Conservation (phyloP, 1,284 basidiomycete species). For the Cryptococcus sp. region DNA sequence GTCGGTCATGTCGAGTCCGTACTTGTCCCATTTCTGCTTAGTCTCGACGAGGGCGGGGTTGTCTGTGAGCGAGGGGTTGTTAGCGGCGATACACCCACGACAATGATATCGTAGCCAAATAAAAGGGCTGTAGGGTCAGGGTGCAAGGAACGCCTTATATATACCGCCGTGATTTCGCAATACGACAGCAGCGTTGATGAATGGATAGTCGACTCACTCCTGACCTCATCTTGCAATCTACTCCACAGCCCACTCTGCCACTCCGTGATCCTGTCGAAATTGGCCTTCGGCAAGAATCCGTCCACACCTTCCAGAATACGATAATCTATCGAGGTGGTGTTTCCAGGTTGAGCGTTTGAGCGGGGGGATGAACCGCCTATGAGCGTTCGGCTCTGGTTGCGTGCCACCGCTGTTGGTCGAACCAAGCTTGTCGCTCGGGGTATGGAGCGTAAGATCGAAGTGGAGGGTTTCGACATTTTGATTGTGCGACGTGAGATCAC, state of each 20-base stretch:
- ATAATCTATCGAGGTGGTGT: slow-evolving; percentile 38
- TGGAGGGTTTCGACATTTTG: too few species aligned
- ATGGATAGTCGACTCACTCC: slow-evolving; percentile 38
- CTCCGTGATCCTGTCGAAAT: slow-evolving; percentile 42
- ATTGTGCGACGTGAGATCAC: too few species aligned
- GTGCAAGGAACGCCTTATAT: background rate
- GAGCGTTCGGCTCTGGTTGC: too few species aligned
- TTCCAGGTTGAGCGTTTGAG: background rate
- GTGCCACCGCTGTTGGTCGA: too few species aligned
- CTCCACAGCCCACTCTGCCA: slow-evolving; percentile 52
- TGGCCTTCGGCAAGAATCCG: slow-evolving; percentile 40
- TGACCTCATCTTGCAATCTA: slow-evolving; percentile 47
- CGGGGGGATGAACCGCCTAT: too few species aligned
- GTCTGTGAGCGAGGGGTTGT: slow-evolving; percentile 18
- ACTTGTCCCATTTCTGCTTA: slow-evolving; percentile 48
- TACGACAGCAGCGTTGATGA: too few species aligned
- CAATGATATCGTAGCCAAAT: too few species aligned
- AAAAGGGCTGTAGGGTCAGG: too few species aligned
- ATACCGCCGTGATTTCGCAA: background rate
- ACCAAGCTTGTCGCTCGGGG: too few species aligned
- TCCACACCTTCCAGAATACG: slow-evolving; percentile 39
- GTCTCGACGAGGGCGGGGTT: slow-evolving; percentile 44
- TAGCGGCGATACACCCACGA: too few species aligned
- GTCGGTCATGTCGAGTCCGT: slow-evolving; percentile 46
- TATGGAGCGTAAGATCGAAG: too few species aligned